phyloP scores from a whole-genome alignment of 345 rosid genomes.

The Euclidium syriacum region DNA sequence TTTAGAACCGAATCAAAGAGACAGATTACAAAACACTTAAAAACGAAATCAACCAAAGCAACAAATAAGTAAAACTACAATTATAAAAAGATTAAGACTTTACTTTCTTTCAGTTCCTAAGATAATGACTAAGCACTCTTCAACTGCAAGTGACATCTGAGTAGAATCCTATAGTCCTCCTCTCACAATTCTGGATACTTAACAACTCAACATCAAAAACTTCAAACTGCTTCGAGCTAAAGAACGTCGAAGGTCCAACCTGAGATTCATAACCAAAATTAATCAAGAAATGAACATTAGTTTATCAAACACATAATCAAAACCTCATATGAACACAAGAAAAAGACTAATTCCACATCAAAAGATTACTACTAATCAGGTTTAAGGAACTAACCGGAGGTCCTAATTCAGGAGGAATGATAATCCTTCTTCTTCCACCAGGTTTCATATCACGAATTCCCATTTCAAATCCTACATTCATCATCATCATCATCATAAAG shows the following conservation, averaged over 20 bases:
- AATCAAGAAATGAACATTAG: not conserved
- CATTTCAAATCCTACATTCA: constrained; percentile 78
- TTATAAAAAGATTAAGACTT: constrained; percentile 7
- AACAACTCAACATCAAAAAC: constrained; percentile 90
- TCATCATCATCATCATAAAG: not conserved
- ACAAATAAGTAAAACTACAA: not conserved
- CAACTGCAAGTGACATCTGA: constrained; percentile 86
- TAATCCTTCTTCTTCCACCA: constrained; percentile 86
- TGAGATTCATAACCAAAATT: constrained; percentile 27
- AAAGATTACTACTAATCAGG: not conserved
- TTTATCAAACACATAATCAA: not conserved
- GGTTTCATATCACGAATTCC: constrained; percentile 91
- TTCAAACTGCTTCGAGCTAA: constrained; percentile 90
- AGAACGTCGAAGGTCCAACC: constrained; percentile 98
- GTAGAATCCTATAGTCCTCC: constrained; percentile 92
- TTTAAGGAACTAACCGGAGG: constrained; percentile 69
- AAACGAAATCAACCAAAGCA: constrained; percentile 5
- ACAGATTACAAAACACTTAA: not conserved
- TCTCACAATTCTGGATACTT: constrained; percentile 59
- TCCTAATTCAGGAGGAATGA: constrained; percentile 96
- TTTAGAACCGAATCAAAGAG: not conserved
- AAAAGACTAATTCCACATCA: not conserved
- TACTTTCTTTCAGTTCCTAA: not conserved
- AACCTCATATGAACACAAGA: not conserved
- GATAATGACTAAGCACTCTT: constrained; percentile 7